A percentile compares a stretch with the other conserved stretches of the same genome.
These are phyloP conservation scores for Penicillium steckii DNA, from an alignment of 495 filamentous ascomycete species.

Conservation along the genomic window DNA sequence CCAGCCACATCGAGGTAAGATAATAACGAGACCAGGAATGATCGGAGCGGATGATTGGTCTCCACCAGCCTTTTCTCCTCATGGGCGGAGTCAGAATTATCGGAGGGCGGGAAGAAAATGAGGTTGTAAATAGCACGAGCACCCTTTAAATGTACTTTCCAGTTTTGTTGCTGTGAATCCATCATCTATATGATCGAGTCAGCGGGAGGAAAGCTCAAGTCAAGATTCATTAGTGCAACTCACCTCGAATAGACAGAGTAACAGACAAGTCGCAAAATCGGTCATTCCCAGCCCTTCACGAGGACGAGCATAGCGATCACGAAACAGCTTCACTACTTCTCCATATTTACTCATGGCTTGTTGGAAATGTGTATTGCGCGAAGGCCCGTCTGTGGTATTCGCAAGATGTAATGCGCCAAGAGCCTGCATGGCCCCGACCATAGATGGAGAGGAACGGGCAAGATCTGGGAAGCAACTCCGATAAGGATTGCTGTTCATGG, in stretches of 20 bases:
- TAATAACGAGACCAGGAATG: constrained; percentile 40
- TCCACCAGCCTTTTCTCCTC: constrained; percentile 35
- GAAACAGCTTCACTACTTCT: constrained; percentile 37
- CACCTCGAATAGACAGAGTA: constrained; percentile 43
- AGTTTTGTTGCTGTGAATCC: constrained; percentile 44
- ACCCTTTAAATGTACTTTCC: constrained; percentile 42
- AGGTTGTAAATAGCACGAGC: constrained; percentile 42
- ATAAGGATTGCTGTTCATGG: constrained; percentile 37
- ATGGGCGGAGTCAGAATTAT: constrained; percentile 18
- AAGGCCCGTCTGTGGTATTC: constrained; percentile 34
- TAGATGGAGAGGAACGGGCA: constrained; percentile 35
- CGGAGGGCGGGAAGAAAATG: constrained; percentile 35
- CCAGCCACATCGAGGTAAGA: constrained; percentile 44
- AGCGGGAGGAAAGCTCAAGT: constrained; percentile 2
- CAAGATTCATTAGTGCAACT: neutral
- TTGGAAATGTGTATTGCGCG: constrained; percentile 39
- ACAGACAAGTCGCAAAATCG: constrained; percentile 41
- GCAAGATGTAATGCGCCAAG: constrained; percentile 43
- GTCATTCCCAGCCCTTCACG: constrained; percentile 29
- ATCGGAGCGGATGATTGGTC: constrained; percentile 37
- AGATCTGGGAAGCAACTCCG: constrained; percentile 38
- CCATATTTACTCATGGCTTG: constrained; percentile 44
- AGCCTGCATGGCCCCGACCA: constrained; percentile 45
- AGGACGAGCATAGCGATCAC: constrained; percentile 28
- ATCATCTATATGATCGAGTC: constrained; percentile 33